Evolutionary conservation across 2,329 filamentous ascomycete species (phyloP).

Genomic region (Paecilomyces dactylethromorphus): DNA sequence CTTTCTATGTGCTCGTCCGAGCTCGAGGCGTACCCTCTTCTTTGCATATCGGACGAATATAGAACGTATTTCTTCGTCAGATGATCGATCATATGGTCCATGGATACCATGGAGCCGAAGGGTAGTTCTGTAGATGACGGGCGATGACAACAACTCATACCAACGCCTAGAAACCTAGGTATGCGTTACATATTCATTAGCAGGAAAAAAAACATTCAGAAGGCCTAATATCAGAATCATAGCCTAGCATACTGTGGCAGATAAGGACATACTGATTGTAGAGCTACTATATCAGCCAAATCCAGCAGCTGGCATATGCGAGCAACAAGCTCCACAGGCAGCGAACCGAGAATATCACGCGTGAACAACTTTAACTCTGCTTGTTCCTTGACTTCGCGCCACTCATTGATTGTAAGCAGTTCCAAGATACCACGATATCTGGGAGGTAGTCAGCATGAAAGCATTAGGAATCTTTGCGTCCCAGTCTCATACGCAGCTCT

Average conservation of each 20-base stretch:
- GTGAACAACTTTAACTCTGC: constrained; percentile 17
- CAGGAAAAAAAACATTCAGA: not conserved
- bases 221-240: no score
- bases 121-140: constrained; percentile 10
- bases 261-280: constrained; percentile 20
- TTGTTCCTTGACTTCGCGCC: constrained; percentile 20
- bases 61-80: not conserved
- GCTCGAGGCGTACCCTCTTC: constrained; percentile 16
- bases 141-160: constrained; percentile 22
- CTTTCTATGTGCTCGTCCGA: constrained; percentile 13
- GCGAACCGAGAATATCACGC: constrained; percentile 24
- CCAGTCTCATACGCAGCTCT: constrained; percentile 10
- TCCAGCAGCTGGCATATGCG: constrained; percentile 19
- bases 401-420: constrained; percentile 21
- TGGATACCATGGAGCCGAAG: constrained; percentile 8
- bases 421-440: constrained; percentile 23
- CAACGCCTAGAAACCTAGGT: constrained; percentile 28
- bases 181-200: not conserved
- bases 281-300: constrained; percentile 19
- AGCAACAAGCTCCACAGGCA: constrained; percentile 27
- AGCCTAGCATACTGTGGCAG: not conserved
- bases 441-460: not conserved
- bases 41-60: constrained; percentile 13
- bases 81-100: not conserved
- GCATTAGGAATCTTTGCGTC: not conserved